Evolutionary conservation across 352 stramenopile species (phyloP).

Genomic region (Pelagophyceae sp.): DNA sequence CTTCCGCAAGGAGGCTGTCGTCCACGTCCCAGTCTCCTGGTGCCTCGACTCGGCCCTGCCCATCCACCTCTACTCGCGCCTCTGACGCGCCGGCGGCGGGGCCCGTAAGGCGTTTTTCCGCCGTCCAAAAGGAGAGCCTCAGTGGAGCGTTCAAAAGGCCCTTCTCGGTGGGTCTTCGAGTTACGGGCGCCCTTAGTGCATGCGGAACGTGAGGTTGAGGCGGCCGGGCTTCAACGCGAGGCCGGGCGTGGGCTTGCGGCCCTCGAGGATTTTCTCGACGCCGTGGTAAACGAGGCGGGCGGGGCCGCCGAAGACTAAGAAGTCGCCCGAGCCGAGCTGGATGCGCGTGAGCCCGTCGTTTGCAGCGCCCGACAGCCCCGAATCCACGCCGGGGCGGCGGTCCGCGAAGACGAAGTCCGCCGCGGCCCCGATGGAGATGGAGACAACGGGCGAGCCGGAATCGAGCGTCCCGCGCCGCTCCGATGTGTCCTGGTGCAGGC

Average conservation of each 20-base stretch:
- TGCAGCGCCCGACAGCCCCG: constrained; percentile 41
- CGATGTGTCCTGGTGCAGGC: constrained; percentile 63
- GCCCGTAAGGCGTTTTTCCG: background rate
- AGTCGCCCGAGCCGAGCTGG: constrained; percentile 53
- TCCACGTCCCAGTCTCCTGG: background rate
- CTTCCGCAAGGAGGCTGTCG: background rate
- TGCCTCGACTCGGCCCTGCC: constrained; percentile 7
- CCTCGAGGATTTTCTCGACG: constrained; percentile 54
- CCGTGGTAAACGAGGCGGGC: constrained; percentile 54
- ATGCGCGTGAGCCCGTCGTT: constrained; percentile 39
- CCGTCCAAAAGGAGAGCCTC: background rate
- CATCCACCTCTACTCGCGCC: background rate
- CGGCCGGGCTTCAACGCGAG: constrained; percentile 51
- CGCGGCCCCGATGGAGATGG: constrained; percentile 57
- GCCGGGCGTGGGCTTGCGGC: constrained; percentile 44
- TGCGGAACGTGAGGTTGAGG: constrained; percentile 59
- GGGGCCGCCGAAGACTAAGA: constrained; percentile 58
- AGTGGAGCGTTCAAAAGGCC: background rate
- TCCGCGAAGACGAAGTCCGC: constrained; percentile 59
- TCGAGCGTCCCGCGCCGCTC: constrained; percentile 51
- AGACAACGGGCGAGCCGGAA: constrained; percentile 57
- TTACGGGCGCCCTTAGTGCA: background rate
- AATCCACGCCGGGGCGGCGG: constrained; percentile 42
- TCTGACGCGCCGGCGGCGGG: background rate
- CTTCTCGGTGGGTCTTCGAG: too few species aligned